Base-by-base conservation (phyloP, 2,329 filamentous ascomycete species). In the Alternaria tenuissima region DNA sequence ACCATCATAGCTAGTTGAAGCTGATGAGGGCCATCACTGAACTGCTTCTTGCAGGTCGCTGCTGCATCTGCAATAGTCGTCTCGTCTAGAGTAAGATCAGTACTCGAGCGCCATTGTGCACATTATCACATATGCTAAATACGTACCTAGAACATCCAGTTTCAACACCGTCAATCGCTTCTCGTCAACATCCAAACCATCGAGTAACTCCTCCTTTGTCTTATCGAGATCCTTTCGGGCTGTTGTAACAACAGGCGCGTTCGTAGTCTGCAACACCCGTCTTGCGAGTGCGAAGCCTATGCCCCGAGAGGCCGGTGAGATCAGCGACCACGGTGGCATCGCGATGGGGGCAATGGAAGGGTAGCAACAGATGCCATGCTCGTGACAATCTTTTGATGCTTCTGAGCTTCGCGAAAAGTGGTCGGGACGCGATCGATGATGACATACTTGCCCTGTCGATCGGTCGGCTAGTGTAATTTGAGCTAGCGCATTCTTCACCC, bases 1-100 rank as follows among this genome's bases (percentile, higher is more conserved):
- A 93, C 79, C 30, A 86, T 86, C 69, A 93, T 86, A 3, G 87
- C 87, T 43, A 94, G 84, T 61, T 88, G 90, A 12, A 95, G 84
- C 66, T 91, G 87, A 12, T 74, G 73, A 11, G 72, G 65, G 1
- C 52, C 42, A 2, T 60, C 51, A 0, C 86, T 84, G 75, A 90
- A 90, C 8, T 86, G 78, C 7, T 79, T 72, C 22, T 80, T 79
- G 28, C 88, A 88, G 47, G 75, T 73, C 4, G 86, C 81, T 18
- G 90, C 88, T 39, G 85, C 84, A 47, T 79, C 70, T 39, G 81
- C 78, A 59, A 95, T 86, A 36, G 86, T 86, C 28, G 79, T 62
- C 78, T 94, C 91, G 69, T 91, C 86, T 87, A 18, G 20, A 49
- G 26, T 9, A 18, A 14, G 12, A 26, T 57, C 20, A 58, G 61